Conservation (phyloP, 169 alveolate species). For the Pseudocohnilembus persalinus region DNA sequence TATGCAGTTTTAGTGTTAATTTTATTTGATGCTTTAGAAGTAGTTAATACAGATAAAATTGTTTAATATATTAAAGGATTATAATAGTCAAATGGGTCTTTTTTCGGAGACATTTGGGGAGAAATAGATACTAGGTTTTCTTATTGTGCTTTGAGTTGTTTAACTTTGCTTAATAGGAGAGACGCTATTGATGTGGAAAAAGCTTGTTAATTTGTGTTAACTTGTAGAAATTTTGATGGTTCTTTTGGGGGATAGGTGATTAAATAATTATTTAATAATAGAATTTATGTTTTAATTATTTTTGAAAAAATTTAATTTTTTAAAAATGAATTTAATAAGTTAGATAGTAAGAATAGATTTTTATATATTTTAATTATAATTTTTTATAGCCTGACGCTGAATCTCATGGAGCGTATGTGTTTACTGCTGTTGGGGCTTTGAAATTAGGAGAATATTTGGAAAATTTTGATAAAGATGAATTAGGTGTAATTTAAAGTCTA, state of each 20-base stretch:
- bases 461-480: constrained; percentile 72
- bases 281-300: no score
- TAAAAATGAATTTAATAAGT: background rate
- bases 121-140: constrained; percentile 94
- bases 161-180: constrained; percentile 82
- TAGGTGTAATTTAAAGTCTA: no score
- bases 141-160: constrained; percentile 91
- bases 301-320: background rate
- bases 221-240: constrained; percentile 93
- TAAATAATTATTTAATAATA: no score
- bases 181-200: constrained; percentile 78
- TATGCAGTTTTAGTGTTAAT: constrained; percentile 86
- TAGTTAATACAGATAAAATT: constrained; percentile 70
- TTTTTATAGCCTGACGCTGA: constrained; percentile 89
- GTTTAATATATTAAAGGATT: constrained; percentile 83
- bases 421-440: constrained; percentile 91
- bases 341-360: no score
- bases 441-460: constrained; percentile 79
- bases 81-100: constrained; percentile 94
- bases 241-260: constrained; percentile 89
- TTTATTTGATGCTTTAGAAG: constrained; percentile 73
- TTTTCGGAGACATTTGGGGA: constrained; percentile 92
- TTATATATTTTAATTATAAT: no score
- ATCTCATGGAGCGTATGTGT: constrained; percentile 97
- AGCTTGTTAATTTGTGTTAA: constrained; percentile 86